Evolutionary conservation across 345 rosid genomes (phyloP).

Genomic region (Kernera saxatilis): DNA sequence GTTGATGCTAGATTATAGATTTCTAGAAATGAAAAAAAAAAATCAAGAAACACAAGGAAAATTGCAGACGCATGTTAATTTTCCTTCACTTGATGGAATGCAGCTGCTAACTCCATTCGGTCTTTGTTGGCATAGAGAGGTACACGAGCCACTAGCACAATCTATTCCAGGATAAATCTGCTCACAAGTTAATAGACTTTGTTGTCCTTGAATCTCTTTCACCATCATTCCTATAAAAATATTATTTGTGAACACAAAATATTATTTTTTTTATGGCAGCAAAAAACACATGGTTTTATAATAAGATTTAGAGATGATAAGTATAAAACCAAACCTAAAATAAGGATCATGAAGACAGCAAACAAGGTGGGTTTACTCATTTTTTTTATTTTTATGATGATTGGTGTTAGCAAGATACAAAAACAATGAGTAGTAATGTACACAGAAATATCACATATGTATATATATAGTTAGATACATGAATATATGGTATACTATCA

Average conservation of each 20-base stretch:
- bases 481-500: too few species aligned
- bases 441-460: too few species aligned
- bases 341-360: background rate
- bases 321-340: background rate
- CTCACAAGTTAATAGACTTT: background rate
- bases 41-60: background rate
- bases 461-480: too few species aligned
- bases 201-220: background rate
- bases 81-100: background rate
- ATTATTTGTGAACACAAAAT: background rate
- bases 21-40: background rate
- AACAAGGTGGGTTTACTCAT: background rate
- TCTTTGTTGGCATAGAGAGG: background rate
- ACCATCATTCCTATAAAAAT: background rate
- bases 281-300: background rate
- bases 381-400: background rate
- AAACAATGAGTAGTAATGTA: background rate
- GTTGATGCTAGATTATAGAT: too few species aligned
- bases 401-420: background rate
- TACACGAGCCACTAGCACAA: conserved; percentile 6
- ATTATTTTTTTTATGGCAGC: background rate
- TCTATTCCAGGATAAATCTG: background rate
- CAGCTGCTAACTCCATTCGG: background rate
- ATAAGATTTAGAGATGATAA: background rate
- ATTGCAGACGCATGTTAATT: background rate